Evolutionary conservation across 2,329 filamentous ascomycete species (phyloP), one percentile per base, ranked within the genome.

Genomic region (Dendryphion nanum): DNA sequence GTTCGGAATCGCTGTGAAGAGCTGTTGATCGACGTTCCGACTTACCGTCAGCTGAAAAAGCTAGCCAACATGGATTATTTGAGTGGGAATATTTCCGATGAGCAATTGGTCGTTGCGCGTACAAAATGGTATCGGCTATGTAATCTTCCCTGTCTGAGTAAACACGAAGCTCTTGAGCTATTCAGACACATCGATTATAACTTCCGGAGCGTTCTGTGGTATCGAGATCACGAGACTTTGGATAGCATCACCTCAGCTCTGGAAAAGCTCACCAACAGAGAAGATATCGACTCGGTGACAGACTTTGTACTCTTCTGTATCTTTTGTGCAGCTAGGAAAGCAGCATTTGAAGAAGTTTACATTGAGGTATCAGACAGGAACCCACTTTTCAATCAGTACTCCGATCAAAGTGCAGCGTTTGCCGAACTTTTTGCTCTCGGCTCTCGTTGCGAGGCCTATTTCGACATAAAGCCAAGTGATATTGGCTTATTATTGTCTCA

Each of bases 361-460:
- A 66, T 78, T 10, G 79, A 83, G 55, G 76, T 81, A 1, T 79
- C 76, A 0, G 79, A 83, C 50, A 69, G 78, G 6, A 82, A 81
- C 48, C 79, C 78, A 0, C 64, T 82, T 7, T 80, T 81, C 57
- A 77, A 81, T 37, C 70, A 74, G 15, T 79, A 81, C 39, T 68
- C 78, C 2, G 80, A 83, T 40, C 80, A 83, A 55, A 79, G 79
- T 12, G 79, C 78, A 20, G 78, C 78, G 5, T 83, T 83, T 49
- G 75, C 79, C 1, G 80, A 83, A 53, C 73, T 81, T 0, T 83
- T 81, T 59, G 79, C 78, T 0, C 65, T 82, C 2, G 80, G 80
- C 1, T 82, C 79, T 3, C 75, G 79, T 37, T 83, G 80, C 50
- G 78, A 82, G 42, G 70, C 75, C 1, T 83, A 82, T 51, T 81